A percentile compares a stretch with the other conserved stretches of the same genome.
These are phyloP conservation scores for Phanerochaete sordida DNA, from an alignment of 768 basidiomycete species.

Conservation along the genomic window DNA sequence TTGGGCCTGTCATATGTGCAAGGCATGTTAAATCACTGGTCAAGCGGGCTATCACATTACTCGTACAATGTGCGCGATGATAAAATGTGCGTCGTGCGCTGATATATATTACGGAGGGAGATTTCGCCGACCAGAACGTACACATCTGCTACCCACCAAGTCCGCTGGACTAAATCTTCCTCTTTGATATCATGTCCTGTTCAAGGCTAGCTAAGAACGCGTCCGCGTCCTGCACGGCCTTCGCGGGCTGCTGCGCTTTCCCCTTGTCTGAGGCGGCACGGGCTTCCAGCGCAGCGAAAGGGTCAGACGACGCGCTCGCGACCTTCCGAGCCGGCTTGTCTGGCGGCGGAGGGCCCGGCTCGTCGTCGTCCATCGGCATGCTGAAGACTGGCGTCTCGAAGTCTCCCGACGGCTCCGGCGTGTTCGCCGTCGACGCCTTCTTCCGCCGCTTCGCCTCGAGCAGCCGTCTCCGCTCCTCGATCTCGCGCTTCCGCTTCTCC, in stretches of 20 bases:
- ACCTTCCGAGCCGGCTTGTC: neutral
- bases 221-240: constrained; percentile 45
- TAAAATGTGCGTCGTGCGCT: no score
- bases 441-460: constrained; percentile 71
- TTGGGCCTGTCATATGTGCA: no score
- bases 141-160: neutral
- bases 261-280: constrained; percentile 16
- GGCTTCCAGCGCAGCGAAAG: constrained; percentile 49
- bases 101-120: no score
- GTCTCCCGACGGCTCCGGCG: constrained; percentile 2
- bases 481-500: constrained; percentile 72
- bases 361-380: neutral
- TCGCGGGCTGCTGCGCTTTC: constrained; percentile 24
- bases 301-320: constrained; percentile 28
- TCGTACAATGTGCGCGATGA: no score
- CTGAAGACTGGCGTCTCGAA: neutral
- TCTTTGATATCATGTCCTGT: constrained; percentile 43
- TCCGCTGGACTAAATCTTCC: neutral
- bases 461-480: constrained; percentile 59
- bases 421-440: constrained; percentile 13
- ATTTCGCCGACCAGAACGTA: no score
- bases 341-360: neutral
- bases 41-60: no score
- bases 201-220: constrained; percentile 65
- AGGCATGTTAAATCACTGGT: no score